Conservation (phyloP, 2,329 filamentous ascomycete genomes). For the Colletotrichum sublineola region DNA sequence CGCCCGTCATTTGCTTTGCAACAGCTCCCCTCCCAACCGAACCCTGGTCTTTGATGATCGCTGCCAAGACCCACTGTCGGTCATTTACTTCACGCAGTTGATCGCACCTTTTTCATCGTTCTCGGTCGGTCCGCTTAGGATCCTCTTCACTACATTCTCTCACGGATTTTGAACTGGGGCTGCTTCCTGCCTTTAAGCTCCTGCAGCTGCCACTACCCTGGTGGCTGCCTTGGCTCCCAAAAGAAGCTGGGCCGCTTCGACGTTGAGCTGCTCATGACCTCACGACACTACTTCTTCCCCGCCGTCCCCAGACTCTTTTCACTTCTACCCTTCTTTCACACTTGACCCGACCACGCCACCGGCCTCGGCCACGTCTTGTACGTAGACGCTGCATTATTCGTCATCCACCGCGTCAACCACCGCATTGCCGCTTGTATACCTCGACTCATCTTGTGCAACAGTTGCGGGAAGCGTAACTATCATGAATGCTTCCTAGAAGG, state of each 20-base stretch:
- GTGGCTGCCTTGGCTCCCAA: slow-evolving; percentile 12
- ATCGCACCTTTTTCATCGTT: slow-evolving; percentile 37
- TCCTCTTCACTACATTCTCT: slow-evolving; percentile 29
- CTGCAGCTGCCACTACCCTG: slow-evolving; percentile 37
- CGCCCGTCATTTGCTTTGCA: slow-evolving; percentile 15
- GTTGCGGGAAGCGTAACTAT: slow-evolving; percentile 33
- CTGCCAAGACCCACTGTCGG: slow-evolving; percentile 40
- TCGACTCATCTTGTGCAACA: slow-evolving; percentile 32
- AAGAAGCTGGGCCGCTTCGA: slow-evolving; percentile 20
- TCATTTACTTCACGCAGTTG: slow-evolving; percentile 43
- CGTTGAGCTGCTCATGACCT: not conserved
- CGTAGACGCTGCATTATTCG: slow-evolving; percentile 35
- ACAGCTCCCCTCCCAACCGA: slow-evolving; percentile 6
- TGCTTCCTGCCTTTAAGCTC: slow-evolving; percentile 33
- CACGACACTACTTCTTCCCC: slow-evolving; percentile 30
- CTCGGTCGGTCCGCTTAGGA: slow-evolving; percentile 26
- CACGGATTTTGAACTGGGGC: slow-evolving; percentile 25
- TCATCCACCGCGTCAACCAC: slow-evolving; percentile 37
- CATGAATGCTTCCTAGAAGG: slow-evolving; percentile 42
- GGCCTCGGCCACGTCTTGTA: slow-evolving; percentile 39
- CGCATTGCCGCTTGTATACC: slow-evolving; percentile 35
- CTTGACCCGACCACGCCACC: slow-evolving; percentile 30
- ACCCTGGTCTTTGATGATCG: slow-evolving; percentile 42
- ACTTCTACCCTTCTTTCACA: slow-evolving; percentile 19
- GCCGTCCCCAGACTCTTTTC: slow-evolving; percentile 32